Conservation (phyloP, 2,329 filamentous ascomycete species). For the Neofusicoccum laricinum region DNA sequence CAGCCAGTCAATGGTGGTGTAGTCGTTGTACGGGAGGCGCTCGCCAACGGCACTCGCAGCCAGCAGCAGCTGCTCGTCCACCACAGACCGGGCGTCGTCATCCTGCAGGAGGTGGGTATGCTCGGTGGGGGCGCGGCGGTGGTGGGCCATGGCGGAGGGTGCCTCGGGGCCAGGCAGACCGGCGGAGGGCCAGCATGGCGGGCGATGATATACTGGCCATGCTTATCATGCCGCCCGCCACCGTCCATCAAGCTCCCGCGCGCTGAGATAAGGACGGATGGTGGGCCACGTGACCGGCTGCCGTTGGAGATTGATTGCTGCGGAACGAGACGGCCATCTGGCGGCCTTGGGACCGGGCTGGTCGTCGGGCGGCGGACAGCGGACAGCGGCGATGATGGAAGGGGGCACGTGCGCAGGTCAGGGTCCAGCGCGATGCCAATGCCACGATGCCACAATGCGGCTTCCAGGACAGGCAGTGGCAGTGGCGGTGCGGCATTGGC, state of each 20-base stretch:
- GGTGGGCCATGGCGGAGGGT: constrained; percentile 21
- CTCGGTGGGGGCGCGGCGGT: constrained; percentile 31
- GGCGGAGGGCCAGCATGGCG: background rate
- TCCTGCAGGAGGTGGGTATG: constrained; percentile 36
- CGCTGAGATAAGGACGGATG: too few relatives aligned
- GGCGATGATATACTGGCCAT: background rate
- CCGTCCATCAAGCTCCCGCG: too few relatives aligned
- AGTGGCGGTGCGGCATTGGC: too few relatives aligned
- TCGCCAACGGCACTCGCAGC: constrained; percentile 50
- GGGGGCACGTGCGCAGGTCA: background rate
- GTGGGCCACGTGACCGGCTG: too few relatives aligned
- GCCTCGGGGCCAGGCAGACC: background rate
- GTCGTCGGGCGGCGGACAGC: too few relatives aligned
- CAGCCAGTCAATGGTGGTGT: constrained; percentile 62
- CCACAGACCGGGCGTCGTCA: constrained; percentile 42
- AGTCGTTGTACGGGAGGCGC: constrained; percentile 59
- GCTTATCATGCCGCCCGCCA: too few relatives aligned
- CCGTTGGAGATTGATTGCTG: too few relatives aligned
- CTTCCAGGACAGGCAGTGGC: too few relatives aligned
- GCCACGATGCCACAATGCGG: too few relatives aligned
- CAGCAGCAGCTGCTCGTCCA: constrained; percentile 48
- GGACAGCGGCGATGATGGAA: background rate
- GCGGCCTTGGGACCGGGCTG: too few relatives aligned
- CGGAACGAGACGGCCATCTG: too few relatives aligned
- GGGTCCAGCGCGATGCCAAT: background rate